Evolutionary conservation across 2,329 filamentous ascomycete species (phyloP).

Genomic region (Canariomyces notabilis): DNA sequence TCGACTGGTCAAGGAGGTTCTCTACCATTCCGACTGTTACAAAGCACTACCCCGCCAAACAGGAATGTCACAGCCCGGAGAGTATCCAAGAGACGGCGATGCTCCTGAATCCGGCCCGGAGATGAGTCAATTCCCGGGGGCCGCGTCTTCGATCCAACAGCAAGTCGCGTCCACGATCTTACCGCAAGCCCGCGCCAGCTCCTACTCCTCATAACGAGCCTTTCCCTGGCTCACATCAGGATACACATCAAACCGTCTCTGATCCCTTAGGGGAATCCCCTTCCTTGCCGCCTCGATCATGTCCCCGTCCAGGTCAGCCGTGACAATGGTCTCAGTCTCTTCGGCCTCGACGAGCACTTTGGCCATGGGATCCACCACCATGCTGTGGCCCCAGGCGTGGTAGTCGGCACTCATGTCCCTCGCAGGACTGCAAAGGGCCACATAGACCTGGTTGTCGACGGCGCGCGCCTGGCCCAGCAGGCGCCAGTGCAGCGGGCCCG

Average conservation of each 20-base stretch:
- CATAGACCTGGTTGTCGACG: constrained; percentile 91
- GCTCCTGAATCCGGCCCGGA: too few relatives aligned
- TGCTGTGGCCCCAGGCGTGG: constrained; percentile 86
- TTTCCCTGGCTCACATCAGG: constrained; percentile 66
- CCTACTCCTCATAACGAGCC: not conserved
- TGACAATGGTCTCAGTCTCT: constrained; percentile 71
- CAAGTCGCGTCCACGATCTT: too few relatives aligned
- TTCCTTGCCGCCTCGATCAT: constrained; percentile 71
- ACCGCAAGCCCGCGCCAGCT: too few relatives aligned
- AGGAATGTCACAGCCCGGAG: too few relatives aligned
- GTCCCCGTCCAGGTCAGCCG: constrained; percentile 63
- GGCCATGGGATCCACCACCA: constrained; percentile 85
- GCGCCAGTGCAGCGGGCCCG: constrained; percentile 87
- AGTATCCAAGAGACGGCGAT: too few relatives aligned
- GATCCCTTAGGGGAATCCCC: constrained; percentile 76
- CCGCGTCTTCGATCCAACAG: too few relatives aligned
- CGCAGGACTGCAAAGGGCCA: constrained; percentile 87
- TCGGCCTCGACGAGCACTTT: constrained; percentile 73
- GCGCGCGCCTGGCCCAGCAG: constrained; percentile 77
- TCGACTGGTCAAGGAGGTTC: too few relatives aligned
- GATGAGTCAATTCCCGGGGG: too few relatives aligned
- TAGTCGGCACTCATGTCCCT: constrained; percentile 73
- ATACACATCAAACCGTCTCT: constrained; percentile 93
- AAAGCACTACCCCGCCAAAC: too few relatives aligned
- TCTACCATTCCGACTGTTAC: too few relatives aligned